These are phyloP conservation scores for Euphrasia confusa DNA, from an alignment of 257 asterid species.

Conservation along the genomic window DNA sequence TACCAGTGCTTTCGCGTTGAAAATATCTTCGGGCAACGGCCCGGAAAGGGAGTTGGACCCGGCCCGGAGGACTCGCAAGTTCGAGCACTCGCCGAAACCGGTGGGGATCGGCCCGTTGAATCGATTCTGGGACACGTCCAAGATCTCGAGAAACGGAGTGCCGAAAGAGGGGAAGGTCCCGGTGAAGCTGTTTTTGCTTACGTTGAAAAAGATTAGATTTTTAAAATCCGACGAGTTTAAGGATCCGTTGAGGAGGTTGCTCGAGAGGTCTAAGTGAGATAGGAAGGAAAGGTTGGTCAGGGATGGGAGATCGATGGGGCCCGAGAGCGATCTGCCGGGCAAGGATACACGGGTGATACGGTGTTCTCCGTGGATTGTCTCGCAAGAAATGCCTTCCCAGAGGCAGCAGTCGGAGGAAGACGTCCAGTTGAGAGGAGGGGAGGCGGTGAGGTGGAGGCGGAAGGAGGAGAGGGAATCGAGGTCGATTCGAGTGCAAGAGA, in stretches of 20 bases:
- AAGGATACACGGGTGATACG: conserved; percentile 25
- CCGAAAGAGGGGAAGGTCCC: conserved; percentile 31
- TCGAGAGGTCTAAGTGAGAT: conserved; percentile 33
- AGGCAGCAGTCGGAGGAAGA: conserved; percentile 32
- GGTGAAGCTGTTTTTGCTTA: conserved; percentile 39
- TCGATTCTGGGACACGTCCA: conserved; percentile 41
- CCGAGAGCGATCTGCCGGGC: conserved; percentile 20
- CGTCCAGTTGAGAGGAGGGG: conserved; percentile 28
- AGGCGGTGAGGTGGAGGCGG: conserved; percentile 13
- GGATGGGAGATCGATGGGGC: conserved; percentile 2
- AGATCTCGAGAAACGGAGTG: conserved; percentile 18
- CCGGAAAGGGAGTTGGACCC: conserved; percentile 43
- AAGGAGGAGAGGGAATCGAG: conserved; percentile 28
- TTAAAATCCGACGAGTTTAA: conserved; percentile 21
- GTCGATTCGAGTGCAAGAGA: conserved; percentile 23
- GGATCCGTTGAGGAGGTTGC: conserved; percentile 39
- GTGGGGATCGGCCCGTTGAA: conserved; percentile 27
- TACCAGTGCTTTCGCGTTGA: conserved; percentile 23
- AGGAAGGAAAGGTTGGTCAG: conserved; percentile 33
- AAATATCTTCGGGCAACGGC: conserved; percentile 30
- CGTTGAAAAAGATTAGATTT: conserved; percentile 29
- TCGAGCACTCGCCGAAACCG: conserved; percentile 27
- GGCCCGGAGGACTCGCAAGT: conserved; percentile 31
- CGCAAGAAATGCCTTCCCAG: conserved; percentile 39
- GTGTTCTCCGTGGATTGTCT: background rate